Base-by-base conservation (phyloP, 805 yeast species). In the Saccharomycopsis malanga region DNA sequence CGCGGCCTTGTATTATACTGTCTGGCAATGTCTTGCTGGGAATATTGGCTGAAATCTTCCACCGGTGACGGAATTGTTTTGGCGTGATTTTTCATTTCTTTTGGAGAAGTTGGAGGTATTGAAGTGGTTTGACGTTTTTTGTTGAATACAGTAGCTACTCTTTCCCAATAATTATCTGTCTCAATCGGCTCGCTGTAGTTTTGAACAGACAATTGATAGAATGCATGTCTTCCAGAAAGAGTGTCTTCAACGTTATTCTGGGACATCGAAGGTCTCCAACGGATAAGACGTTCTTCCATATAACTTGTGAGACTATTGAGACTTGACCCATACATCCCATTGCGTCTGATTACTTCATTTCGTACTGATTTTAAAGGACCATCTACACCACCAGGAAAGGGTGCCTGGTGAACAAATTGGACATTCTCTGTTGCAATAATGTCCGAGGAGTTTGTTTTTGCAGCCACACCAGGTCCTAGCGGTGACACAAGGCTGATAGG, bases 271-370 rank as follows among this genome's bases (percentile, higher is more conserved):
- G 68, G 62, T 42, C 64, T 55, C 61, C 61, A 64, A 23, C 66
- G 52, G 6, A 61, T 47, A 22, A 65, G 51, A 24, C 64, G 44
- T 18, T 62, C 64, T 45, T 64, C 68, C 65, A 62, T 61, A 29
- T 35, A 46, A 35, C 39, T 43, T 9, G 29, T 42, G 6, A 52
- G 29, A 3, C 22, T 17, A 25, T 49, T 36, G 3, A 41, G 34
- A 24, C 35, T 48, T 15, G 25, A 42, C 14, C 54, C 54, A 44
- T 48, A 44, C 4, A 50, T 9, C 15, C 29, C n/a, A 25, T 47
- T 47, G n/a, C 40, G 43, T 24, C 46, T 27, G 7, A 50, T 18
- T 3, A 50, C 40, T 14, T 40, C 24, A 14, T 44, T 39, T 32
- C 53, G 23, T 10, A 50, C 42, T 9, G 43, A 15, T 5, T 17